Base-by-base conservation (phyloP, 306 rosid species). In the Prunus padus region DNA sequence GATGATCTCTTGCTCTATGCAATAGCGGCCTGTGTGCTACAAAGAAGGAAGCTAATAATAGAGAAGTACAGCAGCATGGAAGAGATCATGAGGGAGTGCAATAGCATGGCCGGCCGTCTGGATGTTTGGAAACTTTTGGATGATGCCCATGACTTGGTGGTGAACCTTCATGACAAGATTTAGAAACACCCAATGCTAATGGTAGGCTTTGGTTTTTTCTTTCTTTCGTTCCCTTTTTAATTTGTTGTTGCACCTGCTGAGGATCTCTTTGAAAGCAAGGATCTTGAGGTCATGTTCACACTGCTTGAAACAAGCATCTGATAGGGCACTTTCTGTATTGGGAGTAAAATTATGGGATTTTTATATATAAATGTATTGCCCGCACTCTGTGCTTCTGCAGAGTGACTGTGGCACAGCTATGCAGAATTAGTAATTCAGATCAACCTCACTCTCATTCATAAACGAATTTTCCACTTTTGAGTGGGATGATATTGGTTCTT, bases 1-100 rank as follows among this genome's bases (percentile, higher is more conserved):
- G 75, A 76, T 1, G 80, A 76, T 56, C 80, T 76, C 33, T 68
- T 76, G 67, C 69, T 76, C 22, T 76, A 66, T 3, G 74, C 80
- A 68, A 67, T 76, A 45, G 80, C 80, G 1, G 80, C 80, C 16
- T 67, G 75, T 20, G 80, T 76, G 60, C 67, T 76, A 26, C 80
- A 76, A 40, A 62, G 75, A 69, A 68, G 80, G 69, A 76, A 76
- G 74, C 59, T 69, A 6, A 76, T 76, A 11, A 69, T 76, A 55
- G 80, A 76, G 75, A 76, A 76, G 74, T 76, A 76, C 67, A 76
- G 37, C 61, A 76, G 80, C 80, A 76, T 76, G 75, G 80, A 76
- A 49, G 75, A 76, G 67, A 76, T 76, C 47, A 76, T 76, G 80
- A 76, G 80, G 80, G 80, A 76, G 66, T 76, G 80, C 74, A 67